Evolutionary conservation across 805 yeast genomes (phyloP).

Genomic region (Candida maesae): DNA sequence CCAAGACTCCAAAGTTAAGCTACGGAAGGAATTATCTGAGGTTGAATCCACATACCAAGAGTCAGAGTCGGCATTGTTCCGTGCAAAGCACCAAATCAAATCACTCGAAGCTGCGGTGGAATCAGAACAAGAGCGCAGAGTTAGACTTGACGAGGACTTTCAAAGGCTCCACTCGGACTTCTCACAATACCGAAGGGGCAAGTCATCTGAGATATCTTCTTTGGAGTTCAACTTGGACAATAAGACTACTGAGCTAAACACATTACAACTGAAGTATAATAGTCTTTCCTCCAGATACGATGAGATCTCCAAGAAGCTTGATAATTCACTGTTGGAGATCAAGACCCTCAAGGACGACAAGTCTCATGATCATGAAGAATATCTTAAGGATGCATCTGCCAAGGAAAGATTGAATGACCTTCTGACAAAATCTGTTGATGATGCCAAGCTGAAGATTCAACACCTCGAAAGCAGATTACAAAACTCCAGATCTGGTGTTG

Average conservation of each 20-base stretch:
- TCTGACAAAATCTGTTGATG: constrained; percentile 49
- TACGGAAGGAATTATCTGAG: constrained; percentile 31
- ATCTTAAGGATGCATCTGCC: constrained; percentile 51
- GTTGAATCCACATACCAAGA: background rate
- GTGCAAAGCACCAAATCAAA: constrained; percentile 33
- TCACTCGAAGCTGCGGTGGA: constrained; percentile 40
- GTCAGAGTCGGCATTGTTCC: constrained; percentile 27
- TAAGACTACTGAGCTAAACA: constrained; percentile 29
- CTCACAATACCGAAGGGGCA: constrained; percentile 25
- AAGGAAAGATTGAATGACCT: constrained; percentile 60
- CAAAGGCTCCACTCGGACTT: constrained; percentile 31
- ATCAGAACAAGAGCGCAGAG: constrained; percentile 37
- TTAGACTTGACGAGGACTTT: constrained; percentile 39
- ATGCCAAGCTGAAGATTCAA: constrained; percentile 46
- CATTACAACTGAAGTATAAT: constrained; percentile 27
- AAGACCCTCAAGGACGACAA: constrained; percentile 44
- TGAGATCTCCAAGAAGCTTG: constrained; percentile 36
- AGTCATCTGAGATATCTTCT: constrained; percentile 24
- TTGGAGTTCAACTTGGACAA: constrained; percentile 29
- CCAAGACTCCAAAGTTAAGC: constrained; percentile 31
- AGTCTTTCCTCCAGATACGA: constrained; percentile 33
- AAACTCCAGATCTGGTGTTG: constrained; percentile 19
- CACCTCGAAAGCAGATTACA: constrained; percentile 45
- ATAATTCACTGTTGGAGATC: constrained; percentile 41
- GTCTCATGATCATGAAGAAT: constrained; percentile 43